A percentile compares a stretch with the other conserved stretches of the same genome.
Evolutionary conservation across 192 early-diverging fungal genomes (phyloP).

Genomic region (Phycomyces nitens): DNA sequence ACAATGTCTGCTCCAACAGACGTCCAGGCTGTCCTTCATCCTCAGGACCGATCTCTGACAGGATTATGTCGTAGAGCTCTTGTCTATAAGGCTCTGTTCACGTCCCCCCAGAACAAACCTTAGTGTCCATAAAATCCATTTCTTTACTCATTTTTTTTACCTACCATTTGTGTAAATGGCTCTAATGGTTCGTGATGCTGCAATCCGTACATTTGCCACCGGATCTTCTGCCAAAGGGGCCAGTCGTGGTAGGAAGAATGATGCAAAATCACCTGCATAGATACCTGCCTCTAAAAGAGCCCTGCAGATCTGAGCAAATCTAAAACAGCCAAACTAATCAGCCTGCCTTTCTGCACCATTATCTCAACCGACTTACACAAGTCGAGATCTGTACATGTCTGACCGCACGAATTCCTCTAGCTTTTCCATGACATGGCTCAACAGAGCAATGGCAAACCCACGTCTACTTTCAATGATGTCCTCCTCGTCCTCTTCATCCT

Average conservation of each 20-base stretch:
- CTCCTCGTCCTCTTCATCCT: conserved; percentile 29
- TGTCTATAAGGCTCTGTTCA: not conserved
- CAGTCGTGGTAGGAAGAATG: conserved; percentile 63
- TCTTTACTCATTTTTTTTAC: conserved; percentile 26
- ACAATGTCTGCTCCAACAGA: conserved; percentile 16
- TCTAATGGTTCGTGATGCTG: conserved; percentile 52
- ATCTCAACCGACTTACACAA: conserved; percentile 48
- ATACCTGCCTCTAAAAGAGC: conserved; percentile 60
- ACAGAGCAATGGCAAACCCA: conserved; percentile 26
- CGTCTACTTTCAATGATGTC: conserved; percentile 34
- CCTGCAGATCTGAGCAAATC: conserved; percentile 68
- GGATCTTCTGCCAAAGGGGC: conserved; percentile 55
- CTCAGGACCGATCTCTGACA: not conserved
- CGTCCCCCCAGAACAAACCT: conserved; percentile 9
- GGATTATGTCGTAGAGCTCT: not conserved
- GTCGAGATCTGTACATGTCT: conserved; percentile 49
- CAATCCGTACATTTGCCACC: conserved; percentile 74
- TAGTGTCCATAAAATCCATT: conserved; percentile 6
- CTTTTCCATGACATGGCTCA: conserved; percentile 37
- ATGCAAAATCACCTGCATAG: conserved; percentile 59
- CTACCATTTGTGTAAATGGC: conserved; percentile 32
- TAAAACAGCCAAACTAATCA: conserved; percentile 38
- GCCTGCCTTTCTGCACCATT: conserved; percentile 12
- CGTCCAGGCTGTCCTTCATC: conserved; percentile 13
- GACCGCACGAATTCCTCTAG: conserved; percentile 43